phyloP scores from a whole-genome alignment of 441 rosid genomes.

The Erodium trifolium region DNA sequence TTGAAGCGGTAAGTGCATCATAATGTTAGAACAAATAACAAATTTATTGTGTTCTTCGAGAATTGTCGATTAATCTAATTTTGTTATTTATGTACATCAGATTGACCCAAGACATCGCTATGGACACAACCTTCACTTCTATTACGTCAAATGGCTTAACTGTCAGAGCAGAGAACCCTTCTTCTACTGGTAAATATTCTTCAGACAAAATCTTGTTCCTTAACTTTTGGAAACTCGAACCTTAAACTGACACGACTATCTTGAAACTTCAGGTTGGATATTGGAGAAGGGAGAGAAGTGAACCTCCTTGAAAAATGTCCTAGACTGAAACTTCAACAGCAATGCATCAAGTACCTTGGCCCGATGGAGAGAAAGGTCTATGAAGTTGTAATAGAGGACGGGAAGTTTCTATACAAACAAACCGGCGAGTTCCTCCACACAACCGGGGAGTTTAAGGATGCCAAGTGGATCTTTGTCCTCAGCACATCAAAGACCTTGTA shows the following conservation, averaged over 20 bases:
- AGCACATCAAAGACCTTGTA: conserved; percentile 50
- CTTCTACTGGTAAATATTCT: conserved; percentile 69
- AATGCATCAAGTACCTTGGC: conserved; percentile 92
- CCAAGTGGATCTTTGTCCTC: conserved; percentile 90
- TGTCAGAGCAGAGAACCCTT: conserved; percentile 84
- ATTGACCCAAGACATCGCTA: conserved; percentile 94
- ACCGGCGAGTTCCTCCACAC: conserved; percentile 58
- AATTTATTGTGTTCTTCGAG: background rate
- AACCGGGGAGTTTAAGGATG: conserved; percentile 38
- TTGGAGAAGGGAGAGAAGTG: conserved; percentile 89
- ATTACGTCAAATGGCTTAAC: conserved; percentile 71
- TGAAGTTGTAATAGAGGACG: conserved; percentile 56
- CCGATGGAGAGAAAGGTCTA: conserved; percentile 71
- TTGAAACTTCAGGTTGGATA: conserved; percentile 60
- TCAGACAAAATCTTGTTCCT: background rate
- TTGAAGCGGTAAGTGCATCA: conserved; percentile 69
- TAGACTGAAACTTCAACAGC: conserved; percentile 66
- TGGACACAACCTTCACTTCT: conserved; percentile 92
- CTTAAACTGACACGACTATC: background rate
- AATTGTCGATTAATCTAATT: background rate
- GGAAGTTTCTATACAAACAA: conserved; percentile 58
- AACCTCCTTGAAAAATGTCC: conserved; percentile 60
- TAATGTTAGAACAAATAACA: background rate
- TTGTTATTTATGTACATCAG: conserved; percentile 30
- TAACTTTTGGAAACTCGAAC: background rate